Conservation (phyloP, 345 rosid genomes). For the Eucalyptus fibrosa region DNA sequence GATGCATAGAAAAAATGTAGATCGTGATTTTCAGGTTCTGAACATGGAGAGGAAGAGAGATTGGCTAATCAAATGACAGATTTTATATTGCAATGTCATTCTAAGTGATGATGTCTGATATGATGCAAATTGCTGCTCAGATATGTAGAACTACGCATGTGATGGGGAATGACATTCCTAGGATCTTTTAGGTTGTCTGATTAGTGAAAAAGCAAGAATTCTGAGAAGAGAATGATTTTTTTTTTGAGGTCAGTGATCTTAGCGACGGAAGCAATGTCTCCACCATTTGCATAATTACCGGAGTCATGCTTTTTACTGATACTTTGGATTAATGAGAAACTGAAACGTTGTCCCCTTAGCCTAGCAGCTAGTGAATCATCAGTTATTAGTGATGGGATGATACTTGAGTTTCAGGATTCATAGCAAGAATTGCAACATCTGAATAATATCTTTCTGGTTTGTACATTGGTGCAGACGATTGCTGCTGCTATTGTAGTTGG, state of each 20-base stretch:
- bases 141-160: not conserved
- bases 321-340: not conserved
- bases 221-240: not conserved
- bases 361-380: not conserved
- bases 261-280: not conserved
- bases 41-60: not conserved
- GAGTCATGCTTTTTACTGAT: not conserved
- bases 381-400: not conserved
- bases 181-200: not conserved
- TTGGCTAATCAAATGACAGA: not conserved
- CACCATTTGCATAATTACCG: not conserved
- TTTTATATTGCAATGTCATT: not conserved
- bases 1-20: not conserved
- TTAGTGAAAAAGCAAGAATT: not conserved
- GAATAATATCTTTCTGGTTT: not conserved
- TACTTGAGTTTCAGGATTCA: not conserved
- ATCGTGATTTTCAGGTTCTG: not conserved
- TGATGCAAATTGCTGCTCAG: not conserved
- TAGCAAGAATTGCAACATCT: not conserved
- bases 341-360: not conserved
- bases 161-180: not conserved
- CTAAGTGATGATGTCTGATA: not conserved
- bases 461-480: slow-evolving; percentile 42
- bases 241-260: not conserved
- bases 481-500: slow-evolving; percentile 90